Evolutionary conservation across 306 rosid species (phyloP), one percentile per base, ranked within the genome.

Genomic region (Dryas octopetala): DNA sequence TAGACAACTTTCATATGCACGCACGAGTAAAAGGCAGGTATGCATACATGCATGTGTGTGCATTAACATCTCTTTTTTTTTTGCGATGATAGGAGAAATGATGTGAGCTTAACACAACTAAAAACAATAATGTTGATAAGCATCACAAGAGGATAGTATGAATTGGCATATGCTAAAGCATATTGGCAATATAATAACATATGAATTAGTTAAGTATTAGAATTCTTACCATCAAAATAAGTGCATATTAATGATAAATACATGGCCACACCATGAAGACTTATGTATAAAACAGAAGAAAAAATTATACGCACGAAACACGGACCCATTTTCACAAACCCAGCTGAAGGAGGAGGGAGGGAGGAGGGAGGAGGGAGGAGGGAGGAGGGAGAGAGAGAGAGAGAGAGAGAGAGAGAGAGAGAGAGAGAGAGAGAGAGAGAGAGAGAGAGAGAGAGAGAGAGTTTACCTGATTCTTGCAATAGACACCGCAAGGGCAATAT

Each of bases 381-480:
- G 2, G 55, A 53, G 50, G n/a, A n/a, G 23, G 0, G 23, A 19
- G 23, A 19, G 23, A 19, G 23, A 19, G 23, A 19, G 23, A 19
- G 23, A 19, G 23, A 19, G 23, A 19, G 23, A 19, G 23, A 19
- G 23, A 19, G 23, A 19, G 23, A 19, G 23, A 19, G 49, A 41
- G 19, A 3, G 55, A 53, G 50, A 32, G 13, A 28, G 49, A 57
- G 17, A 2, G 53, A 53, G 19, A 71, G 45, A 68, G 40, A 67
- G 15, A 70, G 16, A 53, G 5, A 23, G 57, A 43, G 26, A 4
- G 40, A 54, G 65, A 58, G 44, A 61, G 47, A 67, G 44, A 69
- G 13, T 11, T 46, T 58, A 88, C 98, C 98, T 90, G 97, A 87
- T 94, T 94, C 81, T 78, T 87, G 87, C 98, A 94, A 73, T 78